Conservation (phyloP, 345 rosid genomes). For the Laguncularia racemosa region DNA sequence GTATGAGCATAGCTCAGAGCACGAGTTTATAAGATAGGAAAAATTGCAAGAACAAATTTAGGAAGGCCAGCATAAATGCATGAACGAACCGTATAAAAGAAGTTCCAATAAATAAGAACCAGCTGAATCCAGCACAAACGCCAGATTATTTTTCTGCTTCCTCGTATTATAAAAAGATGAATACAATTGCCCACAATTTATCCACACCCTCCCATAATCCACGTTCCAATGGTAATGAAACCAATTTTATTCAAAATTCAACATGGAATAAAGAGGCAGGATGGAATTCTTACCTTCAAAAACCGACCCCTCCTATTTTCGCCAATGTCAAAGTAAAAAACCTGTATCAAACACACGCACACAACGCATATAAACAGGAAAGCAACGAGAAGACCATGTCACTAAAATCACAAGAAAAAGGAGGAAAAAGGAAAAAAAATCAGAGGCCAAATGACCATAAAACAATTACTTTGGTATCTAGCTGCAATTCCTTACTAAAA, state of each 20-base stretch:
- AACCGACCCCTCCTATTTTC: constrained; percentile 95
- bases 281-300: constrained; percentile 51
- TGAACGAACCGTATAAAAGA: no score
- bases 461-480: constrained; percentile 68
- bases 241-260: background rate
- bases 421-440: background rate
- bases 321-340: constrained; percentile 94
- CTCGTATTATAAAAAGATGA: no score
- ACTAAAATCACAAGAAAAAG: background rate
- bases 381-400: background rate
- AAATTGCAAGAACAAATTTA: no score
- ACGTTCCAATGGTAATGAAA: background rate
- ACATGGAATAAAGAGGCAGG: background rate
- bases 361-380: background rate
- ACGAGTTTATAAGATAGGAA: no score
- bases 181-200: no score
- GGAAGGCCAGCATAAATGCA: no score
- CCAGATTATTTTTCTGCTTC: no score
- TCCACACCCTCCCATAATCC: background rate
- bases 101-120: no score
- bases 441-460: background rate
- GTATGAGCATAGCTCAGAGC: no score
- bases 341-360: constrained; percentile 26
- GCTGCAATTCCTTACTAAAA: constrained; percentile 93
- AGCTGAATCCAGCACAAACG: no score